These are phyloP conservation scores for Corchorus capsularis DNA, from an alignment of 345 rosid species.

Conservation along the genomic window DNA sequence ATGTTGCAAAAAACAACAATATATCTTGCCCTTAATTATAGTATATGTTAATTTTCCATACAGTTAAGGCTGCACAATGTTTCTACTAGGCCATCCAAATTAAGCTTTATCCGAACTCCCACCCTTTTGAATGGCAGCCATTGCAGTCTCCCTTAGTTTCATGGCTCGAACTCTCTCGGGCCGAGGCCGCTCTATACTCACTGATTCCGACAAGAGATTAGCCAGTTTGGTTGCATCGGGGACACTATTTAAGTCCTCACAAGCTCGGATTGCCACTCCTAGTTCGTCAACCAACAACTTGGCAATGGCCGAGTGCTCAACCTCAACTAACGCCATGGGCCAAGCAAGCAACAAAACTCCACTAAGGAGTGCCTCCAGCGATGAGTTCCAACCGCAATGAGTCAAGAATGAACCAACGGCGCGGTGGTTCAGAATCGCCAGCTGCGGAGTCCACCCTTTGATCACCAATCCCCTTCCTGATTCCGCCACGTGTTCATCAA, in stretches of 20 bases:
- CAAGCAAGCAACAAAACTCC: conserved; percentile 62
- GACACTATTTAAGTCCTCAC: conserved; percentile 40
- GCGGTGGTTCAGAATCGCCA: conserved; percentile 38
- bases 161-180: conserved; percentile 30
- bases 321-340: conserved; percentile 68
- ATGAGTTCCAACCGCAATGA: conserved; percentile 73
- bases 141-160: conserved; percentile 36
- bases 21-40: too few species aligned
- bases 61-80: neutral
- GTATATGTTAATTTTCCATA: too few species aligned
- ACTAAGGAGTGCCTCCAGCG: conserved; percentile 44
- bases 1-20: too few species aligned
- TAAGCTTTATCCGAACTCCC: conserved; percentile 54
- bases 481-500: conserved; percentile 52
- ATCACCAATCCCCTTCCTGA: conserved; percentile 51
- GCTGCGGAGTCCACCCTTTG: conserved; percentile 59
- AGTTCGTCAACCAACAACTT: conserved; percentile 52
- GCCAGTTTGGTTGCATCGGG: conserved; percentile 47
- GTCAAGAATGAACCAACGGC: conserved; percentile 60
- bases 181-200: neutral
- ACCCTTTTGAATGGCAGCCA: conserved; percentile 36
- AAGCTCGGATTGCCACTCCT: conserved; percentile 43
- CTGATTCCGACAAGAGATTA: conserved; percentile 28
- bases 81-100: conserved; percentile 40
- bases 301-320: conserved; percentile 63